These are phyloP conservation scores for Piper longum DNA, from an alignment of 164 flowering plant genomes.

Conservation along the genomic window DNA sequence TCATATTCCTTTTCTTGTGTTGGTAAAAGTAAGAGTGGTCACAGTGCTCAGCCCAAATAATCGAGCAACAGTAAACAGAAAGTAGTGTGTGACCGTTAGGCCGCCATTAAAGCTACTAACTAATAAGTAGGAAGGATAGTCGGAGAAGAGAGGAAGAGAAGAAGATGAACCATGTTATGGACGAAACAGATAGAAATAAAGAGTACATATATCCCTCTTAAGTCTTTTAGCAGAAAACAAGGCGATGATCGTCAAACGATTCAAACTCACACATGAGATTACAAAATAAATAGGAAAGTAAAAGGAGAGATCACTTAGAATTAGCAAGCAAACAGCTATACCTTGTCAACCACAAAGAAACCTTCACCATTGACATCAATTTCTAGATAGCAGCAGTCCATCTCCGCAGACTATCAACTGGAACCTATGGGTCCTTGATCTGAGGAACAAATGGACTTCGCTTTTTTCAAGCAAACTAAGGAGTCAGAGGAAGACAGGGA, in stretches of 20 bases:
- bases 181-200: background rate
- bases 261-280: no score
- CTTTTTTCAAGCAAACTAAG: slow-evolving; percentile 3
- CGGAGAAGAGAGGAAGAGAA: background rate
- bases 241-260: no score
- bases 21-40: no score
- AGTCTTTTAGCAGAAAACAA: no score
- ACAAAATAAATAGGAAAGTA: background rate
- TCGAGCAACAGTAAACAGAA: background rate
- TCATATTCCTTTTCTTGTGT: no score
- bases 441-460: background rate
- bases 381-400: slow-evolving; percentile 26
- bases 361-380: slow-evolving; percentile 47
- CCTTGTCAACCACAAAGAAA: slow-evolving; percentile 39
- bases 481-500: background rate
- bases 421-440: background rate
- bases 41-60: background rate
- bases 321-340: slow-evolving; percentile 4
- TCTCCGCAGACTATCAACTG: background rate
- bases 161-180: background rate
- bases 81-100: no score
- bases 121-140: background rate
- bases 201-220: background rate
- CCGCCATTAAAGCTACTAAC: background rate
- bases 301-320: background rate